A percentile compares a stretch with the other conserved stretches of the same genome.
Evolutionary conservation across 2,329 filamentous ascomycete species (phyloP).

Genomic region (Mycogone perniciosa): DNA sequence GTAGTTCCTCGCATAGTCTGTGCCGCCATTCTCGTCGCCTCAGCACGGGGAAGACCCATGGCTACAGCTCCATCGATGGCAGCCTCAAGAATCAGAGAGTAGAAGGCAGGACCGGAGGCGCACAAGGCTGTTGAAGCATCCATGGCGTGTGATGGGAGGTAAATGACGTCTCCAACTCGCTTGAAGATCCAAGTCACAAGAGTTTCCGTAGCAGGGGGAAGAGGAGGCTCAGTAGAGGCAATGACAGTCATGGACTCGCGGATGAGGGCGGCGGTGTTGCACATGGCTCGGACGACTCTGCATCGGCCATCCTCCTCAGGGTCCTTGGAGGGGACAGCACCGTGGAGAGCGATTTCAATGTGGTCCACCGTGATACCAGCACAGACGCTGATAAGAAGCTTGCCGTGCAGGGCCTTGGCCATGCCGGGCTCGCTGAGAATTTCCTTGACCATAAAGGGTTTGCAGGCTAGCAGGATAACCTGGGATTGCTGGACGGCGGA

Average conservation of each 20-base stretch:
- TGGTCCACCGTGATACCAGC: constrained; percentile 68
- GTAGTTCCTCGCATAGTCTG: constrained; percentile 73
- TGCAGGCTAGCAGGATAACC: constrained; percentile 72
- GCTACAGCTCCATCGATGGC: constrained; percentile 72
- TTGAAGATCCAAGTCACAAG: constrained; percentile 73
- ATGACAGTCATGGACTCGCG: constrained; percentile 80
- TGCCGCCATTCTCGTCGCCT: constrained; percentile 70
- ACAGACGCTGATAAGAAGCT: constrained; percentile 75
- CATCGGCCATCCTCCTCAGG: constrained; percentile 44
- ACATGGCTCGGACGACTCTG: constrained; percentile 71
- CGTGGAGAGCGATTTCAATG: constrained; percentile 59
- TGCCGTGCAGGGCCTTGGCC: constrained; percentile 65
- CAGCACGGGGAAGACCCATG: constrained; percentile 66
- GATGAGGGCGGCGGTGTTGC: constrained; percentile 75
- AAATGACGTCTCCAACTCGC: constrained; percentile 63
- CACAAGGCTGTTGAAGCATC: constrained; percentile 68
- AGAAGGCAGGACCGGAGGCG: constrained; percentile 70
- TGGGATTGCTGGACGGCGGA: constrained; percentile 60
- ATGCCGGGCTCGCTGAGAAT: constrained; percentile 64
- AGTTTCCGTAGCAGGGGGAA: constrained; percentile 44
- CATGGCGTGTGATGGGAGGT: constrained; percentile 61
- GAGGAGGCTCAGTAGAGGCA: constrained; percentile 52
- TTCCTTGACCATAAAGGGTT: constrained; percentile 66
- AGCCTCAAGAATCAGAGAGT: constrained; percentile 67
- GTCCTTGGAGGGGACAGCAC: constrained; percentile 41